Percentiles rank a stretch among this genome's conserved stretches.
Conservation (phyloP, 495 filamentous ascomycete species). For the Penicillium arizonense region DNA sequence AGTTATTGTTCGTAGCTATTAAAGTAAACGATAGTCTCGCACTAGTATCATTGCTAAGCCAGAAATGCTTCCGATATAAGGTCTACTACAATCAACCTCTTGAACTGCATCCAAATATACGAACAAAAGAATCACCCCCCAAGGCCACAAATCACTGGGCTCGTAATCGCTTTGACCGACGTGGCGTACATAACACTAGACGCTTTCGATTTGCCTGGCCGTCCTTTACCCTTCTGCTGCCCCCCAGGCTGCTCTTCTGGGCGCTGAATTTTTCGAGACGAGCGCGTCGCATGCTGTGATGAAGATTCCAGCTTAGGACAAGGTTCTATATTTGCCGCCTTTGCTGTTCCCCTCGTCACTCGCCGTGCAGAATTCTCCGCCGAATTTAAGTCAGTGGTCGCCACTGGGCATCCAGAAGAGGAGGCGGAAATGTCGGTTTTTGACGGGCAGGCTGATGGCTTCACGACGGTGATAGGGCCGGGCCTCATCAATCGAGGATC, state of each 20-base stretch:
- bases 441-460: slow-evolving; percentile 3
- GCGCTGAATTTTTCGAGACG: slow-evolving; percentile 2
- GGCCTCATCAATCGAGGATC: slow-evolving; percentile 16
- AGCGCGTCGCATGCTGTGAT: slow-evolving; percentile 12
- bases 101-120: no score
- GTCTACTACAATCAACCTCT: no score
- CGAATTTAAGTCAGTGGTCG: slow-evolving; percentile 4
- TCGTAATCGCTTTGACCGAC: slow-evolving; percentile 9
- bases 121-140: no score
- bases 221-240: slow-evolving; percentile 6
- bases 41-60: no score
- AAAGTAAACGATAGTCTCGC: no score
- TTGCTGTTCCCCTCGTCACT: slow-evolving; percentile 15
- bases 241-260: slow-evolving; percentile 5
- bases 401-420: slow-evolving; percentile 14
- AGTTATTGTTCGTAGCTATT: no score
- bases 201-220: slow-evolving; percentile 1
- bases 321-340: slow-evolving; percentile 11
- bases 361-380: slow-evolving; percentile 10
- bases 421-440: slow-evolving; percentile 1
- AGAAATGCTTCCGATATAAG: no score
- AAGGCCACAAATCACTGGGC: slow-evolving; percentile 1
- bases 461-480: slow-evolving; percentile 1
- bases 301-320: slow-evolving; percentile 1
- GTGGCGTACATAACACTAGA: slow-evolving; percentile 4